phyloP scores from a whole-genome alignment of 306 rosid genomes.

The Quercus rubra region DNA sequence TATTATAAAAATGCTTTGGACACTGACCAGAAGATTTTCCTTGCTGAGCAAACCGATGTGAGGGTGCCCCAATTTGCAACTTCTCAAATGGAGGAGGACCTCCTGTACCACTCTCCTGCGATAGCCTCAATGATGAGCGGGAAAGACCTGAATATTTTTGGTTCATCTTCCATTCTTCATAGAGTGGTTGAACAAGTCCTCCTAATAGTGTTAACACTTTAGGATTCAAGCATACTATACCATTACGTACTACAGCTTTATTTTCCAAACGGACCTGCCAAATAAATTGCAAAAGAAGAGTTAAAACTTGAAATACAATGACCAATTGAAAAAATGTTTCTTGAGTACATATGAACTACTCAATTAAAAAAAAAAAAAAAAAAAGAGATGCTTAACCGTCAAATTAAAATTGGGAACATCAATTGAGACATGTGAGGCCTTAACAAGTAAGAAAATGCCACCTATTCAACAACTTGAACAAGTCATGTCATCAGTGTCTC shows the following conservation, averaged over 20 bases:
- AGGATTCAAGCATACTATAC: slow-evolving; percentile 71
- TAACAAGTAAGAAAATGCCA: not conserved
- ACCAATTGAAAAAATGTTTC: not conserved
- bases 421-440: not conserved
- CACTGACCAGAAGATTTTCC: slow-evolving; percentile 27
- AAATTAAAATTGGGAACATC: not conserved
- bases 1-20: not conserved
- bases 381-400: not conserved
- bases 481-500: not conserved
- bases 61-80: slow-evolving; percentile 68
- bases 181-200: slow-evolving; percentile 75
- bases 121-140: slow-evolving; percentile 52
- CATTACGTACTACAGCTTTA: slow-evolving; percentile 56
- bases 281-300: slow-evolving; percentile 19
- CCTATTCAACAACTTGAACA: not conserved
- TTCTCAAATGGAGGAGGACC: slow-evolving; percentile 96
- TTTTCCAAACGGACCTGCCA: slow-evolving; percentile 75
- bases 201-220: slow-evolving; percentile 67
- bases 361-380: not conserved
- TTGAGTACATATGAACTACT: not conserved
- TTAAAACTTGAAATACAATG: not conserved
- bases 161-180: slow-evolving; percentile 96
- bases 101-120: slow-evolving; percentile 53
- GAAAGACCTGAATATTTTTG: slow-evolving; percentile 75
- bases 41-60: slow-evolving; percentile 29